Evolutionary conservation across 2,329 filamentous ascomycete genomes (phyloP).

Genomic region (Dryadomyces quercus-mongolicae): DNA sequence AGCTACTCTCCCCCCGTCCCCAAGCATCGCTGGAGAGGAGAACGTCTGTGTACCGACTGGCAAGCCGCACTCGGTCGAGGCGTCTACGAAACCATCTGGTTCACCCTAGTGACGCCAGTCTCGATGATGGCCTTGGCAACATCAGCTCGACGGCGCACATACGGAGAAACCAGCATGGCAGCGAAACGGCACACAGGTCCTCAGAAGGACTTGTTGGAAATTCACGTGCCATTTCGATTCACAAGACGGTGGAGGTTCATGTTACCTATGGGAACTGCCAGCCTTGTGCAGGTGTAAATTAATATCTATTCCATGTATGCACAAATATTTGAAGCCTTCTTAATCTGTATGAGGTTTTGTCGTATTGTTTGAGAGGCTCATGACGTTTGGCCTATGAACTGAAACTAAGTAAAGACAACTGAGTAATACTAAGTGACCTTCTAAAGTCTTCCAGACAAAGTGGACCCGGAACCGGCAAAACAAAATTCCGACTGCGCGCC

Average conservation of each 20-base stretch:
- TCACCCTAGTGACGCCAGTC: neutral
- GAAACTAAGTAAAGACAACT: no score
- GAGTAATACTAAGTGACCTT: no score
- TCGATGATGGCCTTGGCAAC: neutral
- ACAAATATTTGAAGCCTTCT: neutral
- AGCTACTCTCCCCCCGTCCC: neutral
- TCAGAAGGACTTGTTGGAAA: neutral
- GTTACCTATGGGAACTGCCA: neutral
- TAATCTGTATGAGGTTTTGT: neutral
- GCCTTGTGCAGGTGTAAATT: neutral
- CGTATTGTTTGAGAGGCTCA: no score
- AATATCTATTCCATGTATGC: neutral
- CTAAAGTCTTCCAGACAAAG: neutral
- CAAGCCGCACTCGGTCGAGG: neutral
- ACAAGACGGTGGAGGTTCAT: neutral
- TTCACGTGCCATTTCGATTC: neutral
- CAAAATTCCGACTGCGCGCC: slow-evolving; percentile 3
- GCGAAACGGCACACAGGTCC: neutral
- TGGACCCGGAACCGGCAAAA: neutral
- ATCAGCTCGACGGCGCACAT: neutral
- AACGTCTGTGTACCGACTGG: neutral
- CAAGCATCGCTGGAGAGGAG: neutral
- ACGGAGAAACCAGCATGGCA: neutral
- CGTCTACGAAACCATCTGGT: neutral
- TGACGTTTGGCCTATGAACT: no score